Base-by-base conservation (phyloP, 1,139 yeast genomes). In the Suzukiozyma palmioleophila region DNA sequence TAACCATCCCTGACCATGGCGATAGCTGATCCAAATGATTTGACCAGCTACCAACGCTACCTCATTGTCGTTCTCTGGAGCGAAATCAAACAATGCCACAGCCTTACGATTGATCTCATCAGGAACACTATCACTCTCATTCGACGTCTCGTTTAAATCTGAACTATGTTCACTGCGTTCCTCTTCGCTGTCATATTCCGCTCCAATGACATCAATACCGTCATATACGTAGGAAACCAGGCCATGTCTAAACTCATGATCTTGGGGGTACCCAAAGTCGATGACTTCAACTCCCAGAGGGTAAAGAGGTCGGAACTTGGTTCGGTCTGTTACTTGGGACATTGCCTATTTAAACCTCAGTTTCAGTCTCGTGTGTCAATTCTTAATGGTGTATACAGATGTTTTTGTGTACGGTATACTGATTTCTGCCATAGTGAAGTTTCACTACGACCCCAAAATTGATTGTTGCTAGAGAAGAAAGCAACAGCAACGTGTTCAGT, bases 1-100 rank as follows among this genome's bases (percentile, higher is more conserved):
- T 4, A 94, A 72, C 99, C 98, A 92, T 6, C 99, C 99, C 58
- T 92, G 97, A 15, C 97, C 97, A 58, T 92, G 96, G 46, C 95
- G 77, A 59, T 90, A 90, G 43, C 84, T 80, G 26, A 92, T 84
- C 78, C 92, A 84, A 3, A 94, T 79, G 14, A 79, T 61, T 60
- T 92, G 97, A 30, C 96, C 96, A 52, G 85, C 95, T 8, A 60
- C 62, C 32, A 92, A 65, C 11, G 76, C 79, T 39, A 90, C 80
- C 54, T 92, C 99, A 58, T 92, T 92, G 51, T 88, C 96, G 59
- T 92, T 92, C 57, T 92, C 97, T 0, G 98, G 96, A 26, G 67
- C 72, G 57, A 92, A 92, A 52, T 90, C 94, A 60, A 89, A 92
- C 39, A 94, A 60, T 2, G 97, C 97, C 21, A 90, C 65, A 1